Percentiles rank a stretch among this genome's conserved stretches.
These are phyloP conservation scores for Boletus rex-veris DNA, from an alignment of 768 basidiomycete genomes.

Conservation along the genomic window DNA sequence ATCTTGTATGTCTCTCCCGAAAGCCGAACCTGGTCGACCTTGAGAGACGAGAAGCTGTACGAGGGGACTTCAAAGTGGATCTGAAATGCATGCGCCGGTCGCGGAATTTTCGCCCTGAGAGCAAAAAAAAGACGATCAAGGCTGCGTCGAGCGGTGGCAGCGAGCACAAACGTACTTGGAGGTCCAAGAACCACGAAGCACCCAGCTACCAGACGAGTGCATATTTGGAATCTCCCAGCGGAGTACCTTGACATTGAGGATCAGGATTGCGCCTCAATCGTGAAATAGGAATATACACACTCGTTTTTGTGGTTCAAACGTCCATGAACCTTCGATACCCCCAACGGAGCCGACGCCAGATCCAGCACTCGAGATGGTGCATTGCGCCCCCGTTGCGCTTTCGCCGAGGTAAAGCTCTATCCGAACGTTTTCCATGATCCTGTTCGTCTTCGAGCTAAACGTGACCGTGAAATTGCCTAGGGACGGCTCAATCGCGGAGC, in stretches of 20 bases:
- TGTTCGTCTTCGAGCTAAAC: constrained; percentile 60
- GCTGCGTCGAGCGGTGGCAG: background rate
- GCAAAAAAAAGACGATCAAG: constrained; percentile 6
- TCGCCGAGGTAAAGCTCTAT: constrained; percentile 76
- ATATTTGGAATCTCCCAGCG: constrained; percentile 76
- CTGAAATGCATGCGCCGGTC: constrained; percentile 74
- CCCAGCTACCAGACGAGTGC: constrained; percentile 65
- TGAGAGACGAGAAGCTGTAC: constrained; percentile 74
- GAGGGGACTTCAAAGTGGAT: constrained; percentile 67
- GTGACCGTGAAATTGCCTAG: constrained; percentile 59
- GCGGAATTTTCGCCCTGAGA: constrained; percentile 40
- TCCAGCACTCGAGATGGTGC: constrained; percentile 57
- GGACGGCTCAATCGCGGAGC: background rate
- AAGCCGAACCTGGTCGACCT: constrained; percentile 81
- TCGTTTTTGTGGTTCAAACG: constrained; percentile 67
- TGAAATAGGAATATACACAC: constrained; percentile 33
- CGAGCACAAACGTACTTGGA: constrained; percentile 47
- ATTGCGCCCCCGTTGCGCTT: constrained; percentile 68
- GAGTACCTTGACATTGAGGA: constrained; percentile 47
- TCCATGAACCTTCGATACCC: constrained; percentile 64
- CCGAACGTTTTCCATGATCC: constrained; percentile 66
- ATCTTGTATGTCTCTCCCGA: constrained; percentile 83
- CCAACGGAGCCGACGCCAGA: constrained; percentile 42
- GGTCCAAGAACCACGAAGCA: constrained; percentile 73
- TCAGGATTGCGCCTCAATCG: background rate